Conservation (phyloP, 108 stramenopile genomes). For the Craspedostauros australis region DNA sequence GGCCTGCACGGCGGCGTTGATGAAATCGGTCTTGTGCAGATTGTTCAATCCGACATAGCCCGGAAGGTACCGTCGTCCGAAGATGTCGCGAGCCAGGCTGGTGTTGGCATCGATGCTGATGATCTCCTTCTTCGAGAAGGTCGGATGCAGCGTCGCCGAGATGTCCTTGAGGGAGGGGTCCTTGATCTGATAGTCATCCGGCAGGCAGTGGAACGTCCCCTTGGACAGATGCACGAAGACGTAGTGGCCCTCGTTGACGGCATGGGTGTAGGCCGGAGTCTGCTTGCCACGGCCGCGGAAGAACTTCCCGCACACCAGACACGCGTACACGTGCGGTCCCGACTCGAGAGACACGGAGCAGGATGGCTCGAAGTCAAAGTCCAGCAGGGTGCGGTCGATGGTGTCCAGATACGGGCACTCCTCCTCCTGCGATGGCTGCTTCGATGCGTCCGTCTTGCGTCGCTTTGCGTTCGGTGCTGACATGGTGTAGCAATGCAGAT, state of each 20-base stretch:
- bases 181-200: conserved; percentile 94
- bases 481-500: not conserved
- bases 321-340: conserved; percentile 92
- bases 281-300: conserved; percentile 87
- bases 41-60: conserved; percentile 96
- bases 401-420: conserved; percentile 99
- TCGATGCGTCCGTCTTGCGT: not conserved
- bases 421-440: not conserved
- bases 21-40: conserved; percentile 88
- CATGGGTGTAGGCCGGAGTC: conserved; percentile 95
- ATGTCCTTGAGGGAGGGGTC: conserved; percentile 85
- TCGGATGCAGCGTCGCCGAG: conserved; percentile 73
- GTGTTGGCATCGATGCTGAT: conserved; percentile 64
- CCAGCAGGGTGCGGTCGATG: conserved; percentile 87
- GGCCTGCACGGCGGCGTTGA: conserved; percentile 89
- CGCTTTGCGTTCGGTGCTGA: not conserved
- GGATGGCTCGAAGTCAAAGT: conserved; percentile 93
- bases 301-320: conserved; percentile 97
- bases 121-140: conserved; percentile 65
- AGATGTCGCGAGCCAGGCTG: conserved; percentile 80
- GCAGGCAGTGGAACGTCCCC: conserved; percentile 88
- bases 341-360: conserved; percentile 88
- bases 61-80: conserved; percentile 89
- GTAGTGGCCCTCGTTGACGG: conserved; percentile 85
- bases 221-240: conserved; percentile 86